A percentile compares a stretch with the other conserved stretches of the same genome.
These are phyloP conservation scores for Penicillium brevicompactum DNA, from an alignment of 2,329 filamentous ascomycete genomes.

Conservation along the genomic window DNA sequence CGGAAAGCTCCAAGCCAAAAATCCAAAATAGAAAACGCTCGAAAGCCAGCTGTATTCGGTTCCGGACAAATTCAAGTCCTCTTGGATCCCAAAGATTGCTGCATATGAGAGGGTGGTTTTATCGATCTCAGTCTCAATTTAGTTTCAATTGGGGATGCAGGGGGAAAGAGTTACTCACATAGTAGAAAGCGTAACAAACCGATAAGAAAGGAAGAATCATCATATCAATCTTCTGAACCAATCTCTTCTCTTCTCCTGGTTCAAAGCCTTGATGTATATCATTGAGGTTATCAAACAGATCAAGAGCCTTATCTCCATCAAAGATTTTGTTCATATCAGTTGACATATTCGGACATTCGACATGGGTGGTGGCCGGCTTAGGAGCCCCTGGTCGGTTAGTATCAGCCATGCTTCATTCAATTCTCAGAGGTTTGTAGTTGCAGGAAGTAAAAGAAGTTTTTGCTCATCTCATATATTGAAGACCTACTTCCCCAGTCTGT, in stretches of 20 bases:
- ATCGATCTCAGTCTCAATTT: slow-evolving; percentile 1
- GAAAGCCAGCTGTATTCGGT: slow-evolving; percentile 46
- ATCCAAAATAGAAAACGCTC: slow-evolving; percentile 48
- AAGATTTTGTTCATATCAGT: slow-evolving; percentile 22
- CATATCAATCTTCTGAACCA: slow-evolving; percentile 56
- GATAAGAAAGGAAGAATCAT: slow-evolving; percentile 56
- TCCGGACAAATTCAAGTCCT: slow-evolving; percentile 41
- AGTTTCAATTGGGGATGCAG: neutral
- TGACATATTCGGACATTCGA: neutral
- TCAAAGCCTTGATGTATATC: slow-evolving; percentile 46
- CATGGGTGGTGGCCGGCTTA: slow-evolving; percentile 3
- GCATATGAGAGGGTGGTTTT: slow-evolving; percentile 45
- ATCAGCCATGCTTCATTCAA: neutral
- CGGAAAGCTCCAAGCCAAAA: slow-evolving; percentile 30
- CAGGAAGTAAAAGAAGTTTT: no score
- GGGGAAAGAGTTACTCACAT: slow-evolving; percentile 18
- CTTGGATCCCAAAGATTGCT: slow-evolving; percentile 55
- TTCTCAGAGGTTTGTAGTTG: no score
- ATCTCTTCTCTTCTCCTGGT: slow-evolving; percentile 44
- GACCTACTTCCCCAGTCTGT: neutral
- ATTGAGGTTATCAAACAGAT: slow-evolving; percentile 47
- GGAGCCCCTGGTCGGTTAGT: neutral
- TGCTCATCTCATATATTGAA: no score
- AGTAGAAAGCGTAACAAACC: slow-evolving; percentile 53
- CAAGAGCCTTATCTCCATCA: slow-evolving; percentile 50